These are phyloP conservation scores for Prunus dulcis DNA, from an alignment of 306 rosid genomes.

Conservation along the genomic window DNA sequence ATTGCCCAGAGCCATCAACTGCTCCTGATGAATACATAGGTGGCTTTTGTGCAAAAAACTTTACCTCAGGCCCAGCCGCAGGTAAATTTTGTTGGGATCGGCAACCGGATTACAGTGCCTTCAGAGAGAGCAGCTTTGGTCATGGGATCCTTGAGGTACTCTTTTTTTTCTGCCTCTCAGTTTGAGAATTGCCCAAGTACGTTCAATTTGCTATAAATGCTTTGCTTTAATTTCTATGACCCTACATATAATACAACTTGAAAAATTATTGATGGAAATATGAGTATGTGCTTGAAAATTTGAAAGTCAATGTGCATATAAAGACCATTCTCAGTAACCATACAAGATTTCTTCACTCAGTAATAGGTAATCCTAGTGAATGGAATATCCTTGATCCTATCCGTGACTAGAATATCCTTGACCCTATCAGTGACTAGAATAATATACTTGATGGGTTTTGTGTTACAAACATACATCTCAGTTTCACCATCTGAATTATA, in stretches of 20 bases:
- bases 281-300: background rate
- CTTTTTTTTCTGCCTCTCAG: constrained; percentile 6
- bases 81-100: constrained; percentile 77
- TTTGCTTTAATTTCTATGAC: background rate
- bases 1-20: constrained; percentile 57
- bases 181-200: background rate
- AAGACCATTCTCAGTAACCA: background rate
- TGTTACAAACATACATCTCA: background rate
- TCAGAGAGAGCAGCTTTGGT: constrained; percentile 77
- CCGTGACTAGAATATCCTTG: background rate
- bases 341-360: background rate
- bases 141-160: constrained; percentile 76
- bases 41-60: constrained; percentile 61
- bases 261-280: background rate
- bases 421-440: background rate
- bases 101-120: constrained; percentile 70
- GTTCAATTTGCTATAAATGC: background rate
- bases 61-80: constrained; percentile 53
- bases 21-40: constrained; percentile 47
- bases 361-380: background rate
- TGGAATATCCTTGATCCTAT: background rate
- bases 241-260: background rate
- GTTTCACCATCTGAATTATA: background rate
- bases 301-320: background rate
- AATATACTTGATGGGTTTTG: background rate